phyloP scores from a whole-genome alignment of 352 stramenopile genomes.

The Peronospora belbahrii region DNA sequence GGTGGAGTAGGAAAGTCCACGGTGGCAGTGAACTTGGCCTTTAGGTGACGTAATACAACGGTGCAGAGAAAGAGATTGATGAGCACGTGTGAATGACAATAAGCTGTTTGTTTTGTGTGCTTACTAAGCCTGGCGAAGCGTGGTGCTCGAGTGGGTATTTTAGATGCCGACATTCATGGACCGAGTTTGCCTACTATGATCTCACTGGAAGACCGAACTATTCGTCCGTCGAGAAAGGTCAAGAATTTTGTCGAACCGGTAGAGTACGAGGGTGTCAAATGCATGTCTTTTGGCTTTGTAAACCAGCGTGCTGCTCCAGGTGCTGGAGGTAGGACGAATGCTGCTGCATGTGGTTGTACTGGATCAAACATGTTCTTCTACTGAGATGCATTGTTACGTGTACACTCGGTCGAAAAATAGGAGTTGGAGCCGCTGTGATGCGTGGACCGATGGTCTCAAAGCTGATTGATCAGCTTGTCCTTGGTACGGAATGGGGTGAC shows the following conservation, averaged over 20 bases:
- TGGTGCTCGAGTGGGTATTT: conserved; percentile 93
- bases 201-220: conserved; percentile 52
- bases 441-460: conserved; percentile 97
- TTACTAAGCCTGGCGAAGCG: conserved; percentile 67
- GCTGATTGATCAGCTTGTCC: conserved; percentile 93
- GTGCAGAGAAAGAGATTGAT: neutral
- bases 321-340: conserved; percentile 36
- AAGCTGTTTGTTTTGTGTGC: neutral
- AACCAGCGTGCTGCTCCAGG: conserved; percentile 78
- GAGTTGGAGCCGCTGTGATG: conserved; percentile 89
- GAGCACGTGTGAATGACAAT: neutral
- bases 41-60: too few relatives aligned
- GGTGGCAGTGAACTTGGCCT: conserved; percentile 98
- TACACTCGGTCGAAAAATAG: conserved; percentile 21
- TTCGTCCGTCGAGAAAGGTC: conserved; percentile 58
- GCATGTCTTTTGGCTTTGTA: conserved; percentile 91
- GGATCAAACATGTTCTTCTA: neutral
- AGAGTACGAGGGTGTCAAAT: conserved; percentile 84
- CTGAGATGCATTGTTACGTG: neutral
- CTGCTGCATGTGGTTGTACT: neutral
- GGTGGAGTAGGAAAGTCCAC: conserved; percentile 98
- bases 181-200: conserved; percentile 97
- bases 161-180: conserved; percentile 99
- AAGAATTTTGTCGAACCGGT: conserved; percentile 80
- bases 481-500: conserved; percentile 96